phyloP scores from a whole-genome alignment of 2,329 filamentous ascomycete species.

The Amauroascus niger region DNA sequence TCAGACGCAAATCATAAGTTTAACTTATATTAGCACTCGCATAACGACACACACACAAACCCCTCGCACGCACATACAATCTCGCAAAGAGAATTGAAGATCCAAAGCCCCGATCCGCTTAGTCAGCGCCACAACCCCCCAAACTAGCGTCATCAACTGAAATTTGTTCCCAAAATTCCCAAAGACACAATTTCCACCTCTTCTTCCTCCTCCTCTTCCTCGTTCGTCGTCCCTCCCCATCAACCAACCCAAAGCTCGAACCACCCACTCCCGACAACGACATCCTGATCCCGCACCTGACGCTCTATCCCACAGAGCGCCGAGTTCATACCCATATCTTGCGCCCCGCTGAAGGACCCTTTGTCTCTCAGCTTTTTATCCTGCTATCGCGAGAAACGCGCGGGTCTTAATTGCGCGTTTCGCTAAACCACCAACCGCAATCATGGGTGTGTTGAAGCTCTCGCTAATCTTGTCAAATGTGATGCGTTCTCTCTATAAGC shows the following conservation, averaged over 20 bases:
- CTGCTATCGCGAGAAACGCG: conserved; percentile 32
- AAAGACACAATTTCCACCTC: conserved; percentile 12
- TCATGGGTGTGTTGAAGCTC: conserved; percentile 44
- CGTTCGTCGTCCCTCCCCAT: neutral
- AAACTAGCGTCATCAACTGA: conserved; percentile 19
- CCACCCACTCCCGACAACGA: neutral
- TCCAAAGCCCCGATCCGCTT: too few species aligned
- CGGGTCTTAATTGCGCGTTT: conserved; percentile 32
- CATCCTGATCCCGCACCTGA: conserved; percentile 7
- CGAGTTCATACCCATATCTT: conserved; percentile 15
- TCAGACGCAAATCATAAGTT: neutral
- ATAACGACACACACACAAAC: too few species aligned
- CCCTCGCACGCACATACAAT: too few species aligned
- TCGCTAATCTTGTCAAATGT: conserved; percentile 11
- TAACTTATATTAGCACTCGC: too few species aligned
- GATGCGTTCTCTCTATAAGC: neutral
- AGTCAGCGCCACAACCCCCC: neutral
- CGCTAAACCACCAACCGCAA: conserved; percentile 41
- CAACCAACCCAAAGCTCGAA: too few species aligned
- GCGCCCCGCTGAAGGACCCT: conserved; percentile 19
- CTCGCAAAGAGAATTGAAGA: too few species aligned
- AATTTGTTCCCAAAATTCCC: conserved; percentile 18
- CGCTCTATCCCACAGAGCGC: conserved; percentile 18
- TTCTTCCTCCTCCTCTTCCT: conserved; percentile 6
- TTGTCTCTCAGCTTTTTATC: conserved; percentile 21